These are phyloP conservation scores for Chlorella sorokiniana DNA, from an alignment of 139 green algal species.

Conservation along the genomic window DNA sequence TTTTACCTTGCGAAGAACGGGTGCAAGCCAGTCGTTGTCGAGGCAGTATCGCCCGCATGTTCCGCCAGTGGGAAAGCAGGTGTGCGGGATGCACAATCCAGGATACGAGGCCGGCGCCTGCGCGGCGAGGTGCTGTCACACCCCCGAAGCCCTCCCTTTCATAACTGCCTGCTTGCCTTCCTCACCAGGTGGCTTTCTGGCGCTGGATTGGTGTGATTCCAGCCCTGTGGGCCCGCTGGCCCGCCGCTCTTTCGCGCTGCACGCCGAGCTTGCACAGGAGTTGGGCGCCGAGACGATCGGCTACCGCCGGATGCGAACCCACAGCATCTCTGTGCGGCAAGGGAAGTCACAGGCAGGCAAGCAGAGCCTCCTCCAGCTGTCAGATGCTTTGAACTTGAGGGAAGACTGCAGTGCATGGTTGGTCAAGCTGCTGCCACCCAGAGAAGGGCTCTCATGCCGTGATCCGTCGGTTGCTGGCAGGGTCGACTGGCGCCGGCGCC, in stretches of 20 bases:
- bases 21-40: constrained; percentile 60
- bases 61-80: constrained; percentile 60
- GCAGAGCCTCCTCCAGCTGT: not conserved
- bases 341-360: not conserved
- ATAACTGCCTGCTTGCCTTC: not conserved
- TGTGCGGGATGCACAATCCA: not conserved
- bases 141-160: not conserved
- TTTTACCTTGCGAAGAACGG: constrained; percentile 72
- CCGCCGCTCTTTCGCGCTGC: constrained; percentile 65
- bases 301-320: constrained; percentile 61
- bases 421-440: no score
- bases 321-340: constrained; percentile 6
- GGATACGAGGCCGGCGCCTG: not conserved
- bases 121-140: not conserved
- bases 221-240: constrained; percentile 51
- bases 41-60: constrained; percentile 67
- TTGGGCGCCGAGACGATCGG: constrained; percentile 50
- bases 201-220: constrained; percentile 76
- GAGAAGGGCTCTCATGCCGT: no score
- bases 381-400: no score
- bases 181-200: constrained; percentile 72
- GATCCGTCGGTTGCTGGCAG: not conserved
- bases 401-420: no score
- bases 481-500: not conserved
- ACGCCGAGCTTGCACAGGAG: constrained; percentile 63